These are phyloP conservation scores for Centaurea solstitialis DNA, from an alignment of 129 eudicot species.

Conservation along the genomic window DNA sequence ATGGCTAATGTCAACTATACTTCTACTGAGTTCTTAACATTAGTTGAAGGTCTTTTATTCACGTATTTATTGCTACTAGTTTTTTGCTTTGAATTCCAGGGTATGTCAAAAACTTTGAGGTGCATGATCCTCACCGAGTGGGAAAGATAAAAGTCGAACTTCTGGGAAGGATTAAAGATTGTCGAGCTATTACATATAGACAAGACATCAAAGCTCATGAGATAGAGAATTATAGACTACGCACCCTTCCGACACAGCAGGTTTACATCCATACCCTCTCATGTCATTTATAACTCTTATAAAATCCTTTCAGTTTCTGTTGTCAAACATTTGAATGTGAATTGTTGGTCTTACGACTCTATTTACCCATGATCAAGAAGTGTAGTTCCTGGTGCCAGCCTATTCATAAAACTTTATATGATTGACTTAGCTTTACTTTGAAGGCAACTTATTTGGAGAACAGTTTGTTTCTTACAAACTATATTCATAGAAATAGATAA, in stretches of 20 bases:
- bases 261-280: slow-evolving; percentile 35
- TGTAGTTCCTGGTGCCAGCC: background rate
- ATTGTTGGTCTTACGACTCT: background rate
- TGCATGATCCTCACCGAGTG: slow-evolving; percentile 85
- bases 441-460: background rate
- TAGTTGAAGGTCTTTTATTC: background rate
- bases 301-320: background rate
- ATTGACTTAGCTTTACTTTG: background rate
- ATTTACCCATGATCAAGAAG: background rate
- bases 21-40: background rate
- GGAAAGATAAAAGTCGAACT: slow-evolving; percentile 76
- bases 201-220: slow-evolving; percentile 88
- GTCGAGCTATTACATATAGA: slow-evolving; percentile 83
- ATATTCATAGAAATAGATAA: background rate
- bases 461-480: background rate
- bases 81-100: slow-evolving; percentile 53
- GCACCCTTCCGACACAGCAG: slow-evolving; percentile 87
- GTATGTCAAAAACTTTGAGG: slow-evolving; percentile 78
- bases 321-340: background rate
- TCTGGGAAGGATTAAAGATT: slow-evolving; percentile 80
- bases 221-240: slow-evolving; percentile 65
- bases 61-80: background rate
- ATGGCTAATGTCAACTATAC: background rate
- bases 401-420: background rate
- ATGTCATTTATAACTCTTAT: background rate